phyloP scores from a whole-genome alignment of 805 yeast genomes.

The Lachancea cidri region DNA sequence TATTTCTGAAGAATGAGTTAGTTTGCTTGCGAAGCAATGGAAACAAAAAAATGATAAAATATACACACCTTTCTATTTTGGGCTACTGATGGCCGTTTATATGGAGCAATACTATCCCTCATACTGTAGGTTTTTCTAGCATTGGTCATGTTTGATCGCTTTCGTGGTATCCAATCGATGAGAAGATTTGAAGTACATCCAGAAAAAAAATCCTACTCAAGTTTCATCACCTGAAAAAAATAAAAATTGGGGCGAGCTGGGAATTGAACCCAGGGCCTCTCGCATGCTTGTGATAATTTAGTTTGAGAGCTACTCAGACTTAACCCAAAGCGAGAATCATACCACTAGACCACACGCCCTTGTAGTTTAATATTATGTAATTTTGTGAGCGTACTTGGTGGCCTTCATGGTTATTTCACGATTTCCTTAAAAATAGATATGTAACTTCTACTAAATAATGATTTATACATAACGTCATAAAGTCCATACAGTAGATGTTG shows the following conservation, averaged over 20 bases:
- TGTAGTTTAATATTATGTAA: background rate
- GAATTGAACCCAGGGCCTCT: conserved; percentile 63
- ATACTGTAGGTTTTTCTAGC: background rate
- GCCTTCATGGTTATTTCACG: too few relatives aligned
- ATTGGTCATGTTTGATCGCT: conserved; percentile 8
- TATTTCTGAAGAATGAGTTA: conserved; percentile 1
- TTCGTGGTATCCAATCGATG: background rate
- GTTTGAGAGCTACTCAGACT: conserved; percentile 6
- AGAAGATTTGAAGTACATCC: background rate
- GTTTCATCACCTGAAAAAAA: conserved; percentile 8
- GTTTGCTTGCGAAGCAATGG: conserved; percentile 5
- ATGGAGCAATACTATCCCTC: conserved; percentile 15
- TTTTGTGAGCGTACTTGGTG: too few relatives aligned
- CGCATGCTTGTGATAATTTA: conserved; percentile 34
- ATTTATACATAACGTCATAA: too few relatives aligned
- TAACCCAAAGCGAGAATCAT: conserved; percentile 37
- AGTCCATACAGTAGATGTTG: too few relatives aligned
- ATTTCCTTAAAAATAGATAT: too few relatives aligned
- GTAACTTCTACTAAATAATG: too few relatives aligned
- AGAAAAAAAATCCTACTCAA: background rate
- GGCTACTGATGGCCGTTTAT: conserved; percentile 10
- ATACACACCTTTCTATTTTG: conserved; percentile 8
- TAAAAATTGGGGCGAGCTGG: conserved; percentile 42
- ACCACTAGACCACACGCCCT: conserved; percentile 40
- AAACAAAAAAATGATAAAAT: conserved; percentile 1